Evolutionary conservation across 2,329 filamentous ascomycete species (phyloP), one percentile per base, ranked within the genome.

Genomic region (Endocalyx cinctus): DNA sequence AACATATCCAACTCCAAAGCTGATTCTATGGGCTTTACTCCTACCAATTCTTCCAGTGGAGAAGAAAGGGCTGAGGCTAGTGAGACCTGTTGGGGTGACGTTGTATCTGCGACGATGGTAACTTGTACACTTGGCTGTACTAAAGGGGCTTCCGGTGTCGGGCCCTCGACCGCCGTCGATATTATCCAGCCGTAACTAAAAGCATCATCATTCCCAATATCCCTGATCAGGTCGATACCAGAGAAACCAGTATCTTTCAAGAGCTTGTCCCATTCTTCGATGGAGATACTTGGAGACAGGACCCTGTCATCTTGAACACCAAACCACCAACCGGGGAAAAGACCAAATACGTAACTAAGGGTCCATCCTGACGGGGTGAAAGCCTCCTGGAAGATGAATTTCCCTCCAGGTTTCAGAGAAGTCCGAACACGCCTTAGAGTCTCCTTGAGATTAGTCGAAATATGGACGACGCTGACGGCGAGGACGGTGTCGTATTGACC

Each of bases 271-370:
- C 44, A 42, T 12, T 27, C 25, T 10, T 38, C 18, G 10, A 35
- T 14, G 10, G 19, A 7, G 18, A 45, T 20, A 11, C 14, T 34
- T 3, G 42, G 42, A 3, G 34, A 37, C 4, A 38, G 15, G 2
- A 10, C 5, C 12, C 42, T 31, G n/a, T 20, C 19, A 15, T 40
- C 33, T 4, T 36, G 27, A n/a, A 16, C 23, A 10, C 29, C 32
- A 5, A 26, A 14, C 39, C 37, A 48, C 46, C 46, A 49, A 1
- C 42, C 45, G 1, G 45, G 40, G 13, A 47, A 39, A 1, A 44
- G 13, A 5, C 44, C 46, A 26, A 47, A 50, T 10, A 43, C 20
- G 15, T 41, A 46, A 1, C 41, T 35, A 1, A 35, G 4, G 2
- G 25, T 37, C 35, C 35, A 37, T 14, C 33, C 34, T 4, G 10